Evolutionary conservation across 192 early-diverging fungal species (phyloP).

Genomic region (Thamnidium elegans): DNA sequence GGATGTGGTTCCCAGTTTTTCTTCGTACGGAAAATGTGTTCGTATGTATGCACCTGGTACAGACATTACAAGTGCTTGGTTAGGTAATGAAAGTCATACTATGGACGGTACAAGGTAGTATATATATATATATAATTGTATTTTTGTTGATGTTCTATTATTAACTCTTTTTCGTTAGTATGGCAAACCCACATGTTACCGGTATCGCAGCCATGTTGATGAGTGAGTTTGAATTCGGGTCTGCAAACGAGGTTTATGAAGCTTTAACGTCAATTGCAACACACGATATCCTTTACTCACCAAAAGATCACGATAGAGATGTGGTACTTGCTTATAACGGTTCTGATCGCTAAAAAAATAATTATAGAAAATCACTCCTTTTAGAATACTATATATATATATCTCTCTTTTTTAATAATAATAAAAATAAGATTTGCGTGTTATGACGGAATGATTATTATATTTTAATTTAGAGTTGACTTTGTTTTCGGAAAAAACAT

Average conservation of each 20-base stretch:
- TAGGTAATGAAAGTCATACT: conserved; percentile 19
- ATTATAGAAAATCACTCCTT: no score
- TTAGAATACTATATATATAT: no score
- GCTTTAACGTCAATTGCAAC: conserved; percentile 20
- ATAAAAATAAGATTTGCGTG: no score
- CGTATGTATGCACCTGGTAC: conserved; percentile 61
- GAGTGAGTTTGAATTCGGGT: conserved; percentile 24
- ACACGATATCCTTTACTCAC: conserved; percentile 1
- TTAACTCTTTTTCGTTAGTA: conserved; percentile 26
- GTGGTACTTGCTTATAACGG: conserved; percentile 13
- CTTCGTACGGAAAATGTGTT: conserved; percentile 56
- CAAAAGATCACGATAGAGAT: not conserved
- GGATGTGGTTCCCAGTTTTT: conserved; percentile 49
- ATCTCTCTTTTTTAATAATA: no score
- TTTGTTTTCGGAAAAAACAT: no score
- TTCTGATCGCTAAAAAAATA: not conserved
- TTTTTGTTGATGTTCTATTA: not conserved
- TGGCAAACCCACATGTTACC: conserved; percentile 49
- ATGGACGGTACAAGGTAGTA: conserved; percentile 52
- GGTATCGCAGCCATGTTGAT: conserved; percentile 47
- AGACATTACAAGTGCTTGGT: conserved; percentile 45
- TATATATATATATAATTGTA: not conserved
- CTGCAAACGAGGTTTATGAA: conserved; percentile 33
- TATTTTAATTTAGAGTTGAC: no score
- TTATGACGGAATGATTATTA: no score